Base-by-base conservation (phyloP, 352 stramenopile genomes). In the Globisporangium splendens region DNA sequence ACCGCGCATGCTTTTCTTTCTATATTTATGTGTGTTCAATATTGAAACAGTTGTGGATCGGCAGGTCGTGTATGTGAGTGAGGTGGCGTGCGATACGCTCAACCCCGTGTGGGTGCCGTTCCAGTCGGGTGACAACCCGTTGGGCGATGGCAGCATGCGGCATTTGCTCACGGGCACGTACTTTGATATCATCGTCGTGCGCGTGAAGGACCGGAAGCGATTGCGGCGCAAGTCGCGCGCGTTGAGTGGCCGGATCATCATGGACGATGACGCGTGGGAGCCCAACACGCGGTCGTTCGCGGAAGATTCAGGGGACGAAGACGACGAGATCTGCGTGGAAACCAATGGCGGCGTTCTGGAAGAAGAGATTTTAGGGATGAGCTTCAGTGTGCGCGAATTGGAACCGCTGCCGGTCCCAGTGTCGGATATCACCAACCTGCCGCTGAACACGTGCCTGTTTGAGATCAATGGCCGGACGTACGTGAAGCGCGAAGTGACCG, bases 51-150 rank as follows among this genome's bases (percentile, higher is more conserved):
- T 88, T 48, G 67, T 93, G 43, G 83, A 91, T 49, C 66, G 69
- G 17, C 78, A 76, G 14, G 69, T 86, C 21, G 66, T 90, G 44
- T 93, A 93, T 50, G 73, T 86, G 61, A 93, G 83, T 50, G 83
- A 93, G 61, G 71, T 89, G 41, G 80, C 71, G 55, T 70, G 68
- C 39, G 76, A 71, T 51, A 93, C 83, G 42, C 68, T 93, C 17
- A 93, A 93, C 61, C 83, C 83, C 12, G 80, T 93, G 61, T 93
- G 83, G 83, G 74, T 93, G 61, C 83, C 83, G 10, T 91, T 93
- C 59, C 68, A 89, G 63, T 76, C 72, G 10, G 70, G 85, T 22
- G 59, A 75, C 58, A 65, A 22, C 46, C 33, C 50, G 50, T 46
- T 58, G 43, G 31, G 53, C 42, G 67, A 76, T 31, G 63, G 64